Conservation (phyloP, 2,329 filamentous ascomycete genomes). For the Diaporthe citrichinensis region DNA sequence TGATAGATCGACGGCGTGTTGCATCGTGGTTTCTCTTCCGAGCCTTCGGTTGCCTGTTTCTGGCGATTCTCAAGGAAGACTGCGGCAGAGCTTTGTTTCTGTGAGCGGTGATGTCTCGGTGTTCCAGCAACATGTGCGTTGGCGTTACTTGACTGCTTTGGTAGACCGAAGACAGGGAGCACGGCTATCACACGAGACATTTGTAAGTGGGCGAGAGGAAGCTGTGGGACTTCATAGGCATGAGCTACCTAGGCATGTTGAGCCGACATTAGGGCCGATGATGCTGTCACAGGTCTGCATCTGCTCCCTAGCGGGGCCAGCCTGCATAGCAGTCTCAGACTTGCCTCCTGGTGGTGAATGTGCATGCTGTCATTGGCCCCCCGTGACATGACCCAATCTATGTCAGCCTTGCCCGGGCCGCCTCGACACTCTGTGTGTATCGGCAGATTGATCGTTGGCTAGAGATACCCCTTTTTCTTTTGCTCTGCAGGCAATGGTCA, state of each 20-base stretch:
- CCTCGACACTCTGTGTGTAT: neutral
- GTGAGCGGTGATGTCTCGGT: slow-evolving; percentile 7
- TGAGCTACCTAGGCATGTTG: neutral
- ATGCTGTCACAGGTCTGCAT: neutral
- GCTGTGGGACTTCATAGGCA: neutral
- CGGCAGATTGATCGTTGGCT: neutral
- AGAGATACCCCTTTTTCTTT: neutral
- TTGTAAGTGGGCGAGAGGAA: neutral
- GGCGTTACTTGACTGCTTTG: slow-evolving; percentile 4
- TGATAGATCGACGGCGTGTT: neutral
- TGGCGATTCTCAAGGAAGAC: neutral
- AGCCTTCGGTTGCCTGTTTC: neutral
- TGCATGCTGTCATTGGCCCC: neutral
- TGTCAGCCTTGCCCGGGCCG: slow-evolving; percentile 15
- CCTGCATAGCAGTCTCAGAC: slow-evolving; percentile 23
- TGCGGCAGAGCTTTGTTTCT: neutral
- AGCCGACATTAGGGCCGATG: slow-evolving; percentile 7
- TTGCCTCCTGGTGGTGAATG: neutral
- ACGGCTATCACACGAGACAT: neutral
- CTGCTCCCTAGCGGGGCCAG: neutral
- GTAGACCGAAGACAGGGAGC: slow-evolving; percentile 5
- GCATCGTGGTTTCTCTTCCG: neutral
- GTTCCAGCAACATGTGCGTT: neutral
- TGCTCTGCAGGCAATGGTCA: neutral
- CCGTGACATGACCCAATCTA: slow-evolving; percentile 7